Percentiles rank a stretch among this genome's conserved stretches.
These are phyloP conservation scores for Beta macrorhiza DNA, from an alignment of 179 eudicot species.

Conservation along the genomic window DNA sequence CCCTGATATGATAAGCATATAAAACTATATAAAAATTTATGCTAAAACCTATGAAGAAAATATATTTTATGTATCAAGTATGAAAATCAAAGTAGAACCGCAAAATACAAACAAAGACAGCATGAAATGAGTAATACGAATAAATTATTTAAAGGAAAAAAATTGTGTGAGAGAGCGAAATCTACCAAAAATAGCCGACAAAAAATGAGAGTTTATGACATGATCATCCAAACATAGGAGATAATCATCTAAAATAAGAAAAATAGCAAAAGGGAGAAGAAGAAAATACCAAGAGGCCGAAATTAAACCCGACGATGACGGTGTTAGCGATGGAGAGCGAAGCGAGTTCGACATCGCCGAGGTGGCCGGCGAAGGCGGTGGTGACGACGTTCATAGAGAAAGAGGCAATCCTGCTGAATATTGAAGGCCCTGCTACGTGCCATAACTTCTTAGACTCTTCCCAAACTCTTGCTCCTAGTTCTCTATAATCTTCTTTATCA, in stretches of 20 bases:
- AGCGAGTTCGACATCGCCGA: slow-evolving; percentile 39
- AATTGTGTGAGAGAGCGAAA: too few species aligned
- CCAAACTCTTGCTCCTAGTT: slow-evolving; percentile 21
- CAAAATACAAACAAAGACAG: too few species aligned
- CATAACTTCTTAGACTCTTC: slow-evolving; percentile 39
- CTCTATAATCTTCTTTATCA: background rate
- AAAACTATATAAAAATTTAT: too few species aligned
- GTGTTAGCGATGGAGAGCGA: slow-evolving; percentile 38
- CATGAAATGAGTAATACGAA: too few species aligned
- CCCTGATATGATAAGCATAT: too few species aligned
- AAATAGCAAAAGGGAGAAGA: background rate
- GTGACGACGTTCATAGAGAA: slow-evolving; percentile 37
- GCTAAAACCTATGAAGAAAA: too few species aligned
- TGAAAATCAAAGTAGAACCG: too few species aligned
- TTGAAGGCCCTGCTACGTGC: slow-evolving; percentile 42
- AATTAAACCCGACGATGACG: slow-evolving; percentile 43
- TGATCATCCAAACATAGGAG: background rate
- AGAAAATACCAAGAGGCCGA: slow-evolving; percentile 34
- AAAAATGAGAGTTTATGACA: background rate
- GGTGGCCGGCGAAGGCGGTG: slow-evolving; percentile 38
- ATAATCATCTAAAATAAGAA: background rate
- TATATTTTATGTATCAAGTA: too few species aligned
- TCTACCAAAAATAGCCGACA: background rate
- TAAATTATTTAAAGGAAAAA: too few species aligned
- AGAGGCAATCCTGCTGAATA: slow-evolving; percentile 31